These are phyloP conservation scores for Leptographium procerum DNA, from an alignment of 2,329 filamentous ascomycete species.

Conservation along the genomic window DNA sequence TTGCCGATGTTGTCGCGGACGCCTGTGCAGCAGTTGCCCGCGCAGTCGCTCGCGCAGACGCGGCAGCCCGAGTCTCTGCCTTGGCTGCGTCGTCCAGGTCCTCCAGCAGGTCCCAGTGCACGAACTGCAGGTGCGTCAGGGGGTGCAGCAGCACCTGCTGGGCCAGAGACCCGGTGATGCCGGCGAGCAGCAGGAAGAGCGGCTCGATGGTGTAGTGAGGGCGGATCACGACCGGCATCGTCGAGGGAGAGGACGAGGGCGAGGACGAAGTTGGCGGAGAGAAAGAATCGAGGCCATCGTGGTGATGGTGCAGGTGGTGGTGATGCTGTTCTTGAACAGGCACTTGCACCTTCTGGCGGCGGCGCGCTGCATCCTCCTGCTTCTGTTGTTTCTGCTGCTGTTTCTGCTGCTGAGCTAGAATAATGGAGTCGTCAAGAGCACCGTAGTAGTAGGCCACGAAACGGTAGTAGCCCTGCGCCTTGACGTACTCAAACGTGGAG, in stretches of 20 bases:
- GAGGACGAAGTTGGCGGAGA: constrained; percentile 16
- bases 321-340: background rate
- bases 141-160: constrained; percentile 64
- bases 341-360: constrained; percentile 19
- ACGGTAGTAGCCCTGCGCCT: constrained; percentile 60
- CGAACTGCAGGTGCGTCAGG: constrained; percentile 56
- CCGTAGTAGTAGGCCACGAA: constrained; percentile 64
- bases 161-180: constrained; percentile 54
- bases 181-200: constrained; percentile 57
- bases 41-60: background rate
- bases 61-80: constrained; percentile 2
- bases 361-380: constrained; percentile 32
- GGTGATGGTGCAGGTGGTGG: constrained; percentile 3
- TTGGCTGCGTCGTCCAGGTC: constrained; percentile 45
- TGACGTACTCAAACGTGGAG: constrained; percentile 63
- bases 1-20: constrained; percentile 15
- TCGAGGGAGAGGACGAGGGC: background rate
- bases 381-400: constrained; percentile 19
- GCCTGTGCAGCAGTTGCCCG: background rate
- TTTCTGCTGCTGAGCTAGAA: constrained; percentile 17
- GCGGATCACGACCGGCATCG: constrained; percentile 37
- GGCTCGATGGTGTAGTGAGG: constrained; percentile 70
- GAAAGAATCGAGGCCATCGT: constrained; percentile 3
- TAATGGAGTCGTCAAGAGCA: constrained; percentile 37
- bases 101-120: constrained; percentile 63